A percentile compares a stretch with the other conserved stretches of the same genome.
phyloP scores from a whole-genome alignment of 2,329 filamentous ascomycete genomes.

The Exophiala sp. region DNA sequence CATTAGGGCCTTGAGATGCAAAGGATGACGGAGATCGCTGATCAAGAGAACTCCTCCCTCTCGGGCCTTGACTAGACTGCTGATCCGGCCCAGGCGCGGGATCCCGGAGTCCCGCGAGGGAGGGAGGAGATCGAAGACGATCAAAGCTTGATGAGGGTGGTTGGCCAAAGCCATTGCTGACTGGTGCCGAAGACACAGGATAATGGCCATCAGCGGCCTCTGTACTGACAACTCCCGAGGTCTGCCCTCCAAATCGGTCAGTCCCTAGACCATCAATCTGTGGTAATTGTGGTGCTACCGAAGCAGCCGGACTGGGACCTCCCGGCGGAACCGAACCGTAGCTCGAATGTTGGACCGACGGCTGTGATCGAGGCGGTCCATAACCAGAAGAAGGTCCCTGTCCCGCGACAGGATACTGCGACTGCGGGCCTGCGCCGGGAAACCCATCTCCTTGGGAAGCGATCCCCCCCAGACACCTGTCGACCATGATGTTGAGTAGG shows the following conservation, averaged over 20 bases:
- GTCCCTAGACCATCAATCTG: slow-evolving; percentile 8
- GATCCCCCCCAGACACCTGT: slow-evolving; percentile 20
- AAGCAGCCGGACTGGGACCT: slow-evolving; percentile 2
- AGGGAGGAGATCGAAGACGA: neutral
- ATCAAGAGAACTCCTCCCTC: neutral
- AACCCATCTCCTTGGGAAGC: slow-evolving; percentile 16
- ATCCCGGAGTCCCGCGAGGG: neutral
- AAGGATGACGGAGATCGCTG: neutral
- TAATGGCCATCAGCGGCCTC: neutral
- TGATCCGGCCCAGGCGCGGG: neutral
- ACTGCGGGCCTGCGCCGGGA: slow-evolving; percentile 7
- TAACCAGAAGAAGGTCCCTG: slow-evolving; percentile 2
- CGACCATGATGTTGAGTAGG: slow-evolving; percentile 4
- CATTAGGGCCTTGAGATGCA: neutral
- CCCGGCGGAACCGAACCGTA: slow-evolving; percentile 3
- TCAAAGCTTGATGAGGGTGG: neutral
- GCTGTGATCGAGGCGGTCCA: slow-evolving; percentile 4
- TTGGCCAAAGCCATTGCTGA: neutral
- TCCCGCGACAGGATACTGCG: slow-evolving; percentile 1
- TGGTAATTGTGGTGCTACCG: slow-evolving; percentile 15
- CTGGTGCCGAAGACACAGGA: neutral
- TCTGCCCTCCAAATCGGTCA: slow-evolving; percentile 6
- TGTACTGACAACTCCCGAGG: slow-evolving; percentile 5
- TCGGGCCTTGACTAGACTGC: neutral
- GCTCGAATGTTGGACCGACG: slow-evolving; percentile 5